Conservation (phyloP, 148 eudicot genomes). For the Silene conica region DNA sequence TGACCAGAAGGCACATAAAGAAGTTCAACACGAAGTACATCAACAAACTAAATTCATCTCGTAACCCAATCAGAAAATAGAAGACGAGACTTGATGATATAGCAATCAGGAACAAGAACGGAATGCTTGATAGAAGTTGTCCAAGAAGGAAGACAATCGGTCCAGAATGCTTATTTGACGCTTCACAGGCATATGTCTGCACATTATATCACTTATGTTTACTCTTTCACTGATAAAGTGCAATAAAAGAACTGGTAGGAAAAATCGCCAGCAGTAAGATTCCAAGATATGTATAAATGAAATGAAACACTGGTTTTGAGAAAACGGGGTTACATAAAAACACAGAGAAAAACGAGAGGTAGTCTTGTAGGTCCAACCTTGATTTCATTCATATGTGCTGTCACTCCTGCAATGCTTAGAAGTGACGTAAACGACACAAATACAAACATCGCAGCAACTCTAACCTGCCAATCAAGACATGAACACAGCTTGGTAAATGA, state of each 20-base stretch:
- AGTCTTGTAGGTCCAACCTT: slow-evolving; percentile 41
- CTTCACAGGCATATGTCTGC: slow-evolving; percentile 78
- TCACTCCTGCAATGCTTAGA: slow-evolving; percentile 76
- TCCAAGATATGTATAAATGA: neutral
- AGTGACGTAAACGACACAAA: slow-evolving; percentile 84
- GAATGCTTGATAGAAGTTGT: slow-evolving; percentile 86
- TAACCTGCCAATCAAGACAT: slow-evolving; percentile 52
- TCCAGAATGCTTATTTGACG: slow-evolving; percentile 74
- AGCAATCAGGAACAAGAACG: slow-evolving; percentile 92
- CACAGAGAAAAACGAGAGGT: neutral
- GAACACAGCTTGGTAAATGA: slow-evolving; percentile 2
- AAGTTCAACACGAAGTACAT: slow-evolving; percentile 88
- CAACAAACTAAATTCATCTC: slow-evolving; percentile 83
- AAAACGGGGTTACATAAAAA: neutral
- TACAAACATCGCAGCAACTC: slow-evolving; percentile 86
- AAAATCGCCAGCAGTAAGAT: neutral
- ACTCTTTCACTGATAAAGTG: neutral
- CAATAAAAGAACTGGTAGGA: neutral
- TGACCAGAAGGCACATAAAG: slow-evolving; percentile 81
- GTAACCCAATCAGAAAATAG: slow-evolving; percentile 80
- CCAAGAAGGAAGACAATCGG: slow-evolving; percentile 78
- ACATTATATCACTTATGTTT: slow-evolving; percentile 7
- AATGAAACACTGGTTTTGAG: neutral
- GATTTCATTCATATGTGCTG: slow-evolving; percentile 77
- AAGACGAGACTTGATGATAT: slow-evolving; percentile 82